Base-by-base conservation (phyloP, 345 rosid genomes). In the Heritiera littoralis region DNA sequence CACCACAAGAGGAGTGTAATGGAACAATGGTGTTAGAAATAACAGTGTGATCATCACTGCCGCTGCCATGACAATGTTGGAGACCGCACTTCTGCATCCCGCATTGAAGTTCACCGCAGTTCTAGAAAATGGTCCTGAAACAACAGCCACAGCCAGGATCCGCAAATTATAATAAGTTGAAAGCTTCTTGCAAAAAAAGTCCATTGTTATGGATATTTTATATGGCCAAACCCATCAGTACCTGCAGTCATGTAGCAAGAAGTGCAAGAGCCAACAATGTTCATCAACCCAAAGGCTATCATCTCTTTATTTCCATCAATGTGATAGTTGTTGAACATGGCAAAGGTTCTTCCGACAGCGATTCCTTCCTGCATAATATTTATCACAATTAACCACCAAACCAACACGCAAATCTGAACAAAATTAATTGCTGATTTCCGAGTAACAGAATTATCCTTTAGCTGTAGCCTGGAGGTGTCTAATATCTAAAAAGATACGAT, bases 301-400 rank as follows among this genome's bases (percentile, higher is more conserved):
- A 96, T 96, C 81, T 96, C 99, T 80, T 94, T 96, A 92, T 96
- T 94, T 2, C 98, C 98, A 77, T 96, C 98, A 49, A 92, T 90
- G 81, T 96, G 91, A 83, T 94, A 96, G 84, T 92, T 89, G 83
- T 92, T 96, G 85, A 88, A 88, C 91, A 92, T 89, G 17, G 99
- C 94, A 82, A 96, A 96, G 66, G 95, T 92, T 86, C 98, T 92
- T 23, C 97, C 99, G 0, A 96, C 98, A 0, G 98, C 99, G 20
- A 92, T 87, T 65, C 98, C 99, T 90, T 96, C 99, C 99, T 96
- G 87, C 66, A 73, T 68, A 63, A 72, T 52, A 70, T 56, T 35
- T 49, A 35, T 51, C 79, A 63, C 58, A 61, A 18, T 23, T 40
- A 61, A 30, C 38, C 54, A 45, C 67, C 28, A 23, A 18, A 20